Conservation (phyloP, 2,329 filamentous ascomycete species). For the Aspergillus thermomutatus region DNA sequence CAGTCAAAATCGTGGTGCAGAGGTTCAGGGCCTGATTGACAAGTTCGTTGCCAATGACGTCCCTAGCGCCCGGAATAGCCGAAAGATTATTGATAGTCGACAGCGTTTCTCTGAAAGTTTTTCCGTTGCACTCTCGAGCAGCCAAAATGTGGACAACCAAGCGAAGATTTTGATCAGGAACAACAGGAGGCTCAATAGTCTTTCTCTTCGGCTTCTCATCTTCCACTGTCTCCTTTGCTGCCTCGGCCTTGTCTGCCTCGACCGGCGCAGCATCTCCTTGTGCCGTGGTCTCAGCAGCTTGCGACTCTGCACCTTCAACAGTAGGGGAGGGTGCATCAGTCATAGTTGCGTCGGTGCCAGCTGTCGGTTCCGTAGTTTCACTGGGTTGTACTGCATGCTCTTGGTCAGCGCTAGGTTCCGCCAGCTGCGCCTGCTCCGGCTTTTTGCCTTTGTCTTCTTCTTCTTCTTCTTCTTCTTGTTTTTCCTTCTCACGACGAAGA, state of each 20-base stretch:
- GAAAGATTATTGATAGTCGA: constrained; percentile 99
- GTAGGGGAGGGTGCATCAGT: constrained; percentile 34
- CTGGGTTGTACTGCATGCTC: constrained; percentile 27
- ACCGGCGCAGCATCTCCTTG: constrained; percentile 28
- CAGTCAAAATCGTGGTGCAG: constrained; percentile 77
- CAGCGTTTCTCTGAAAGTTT: constrained; percentile 96
- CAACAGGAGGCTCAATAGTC: constrained; percentile 72
- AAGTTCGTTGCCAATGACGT: constrained; percentile 88
- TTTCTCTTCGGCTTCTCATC: constrained; percentile 56
- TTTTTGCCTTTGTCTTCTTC: constrained; percentile 39
- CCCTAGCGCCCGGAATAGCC: constrained; percentile 83
- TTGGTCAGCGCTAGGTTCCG: constrained; percentile 17
- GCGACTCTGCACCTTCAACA: constrained; percentile 28
- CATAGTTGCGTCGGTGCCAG: constrained; percentile 38
- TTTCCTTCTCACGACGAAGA: constrained; percentile 81
- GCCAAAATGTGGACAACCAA: constrained; percentile 96
- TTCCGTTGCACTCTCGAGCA: constrained; percentile 91
- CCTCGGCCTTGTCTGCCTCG: constrained; percentile 25
- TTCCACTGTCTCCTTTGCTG: constrained; percentile 41
- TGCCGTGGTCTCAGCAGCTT: constrained; percentile 22
- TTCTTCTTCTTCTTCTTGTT: constrained; percentile 41
- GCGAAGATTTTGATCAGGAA: constrained; percentile 84
- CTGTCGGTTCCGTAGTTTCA: constrained; percentile 19
- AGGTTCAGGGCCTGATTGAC: constrained; percentile 81
- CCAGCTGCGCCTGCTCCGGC: constrained; percentile 25